These are phyloP conservation scores for Cercospora zeae-maydis DNA, from an alignment of 2,329 filamentous ascomycete genomes.

Conservation along the genomic window DNA sequence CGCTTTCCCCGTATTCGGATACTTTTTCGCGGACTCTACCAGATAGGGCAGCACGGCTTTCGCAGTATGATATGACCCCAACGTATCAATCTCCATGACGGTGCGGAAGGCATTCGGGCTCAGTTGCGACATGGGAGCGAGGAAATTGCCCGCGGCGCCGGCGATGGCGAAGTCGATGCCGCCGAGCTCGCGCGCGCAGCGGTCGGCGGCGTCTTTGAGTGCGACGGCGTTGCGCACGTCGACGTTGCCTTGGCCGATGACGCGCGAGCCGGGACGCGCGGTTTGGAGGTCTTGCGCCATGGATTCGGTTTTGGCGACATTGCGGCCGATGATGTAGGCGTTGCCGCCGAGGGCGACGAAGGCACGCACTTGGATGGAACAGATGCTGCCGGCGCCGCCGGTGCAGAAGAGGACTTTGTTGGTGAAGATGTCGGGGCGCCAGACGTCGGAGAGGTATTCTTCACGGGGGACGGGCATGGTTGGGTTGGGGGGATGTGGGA, in stretches of 20 bases:
- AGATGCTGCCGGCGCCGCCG: slow-evolving; percentile 89
- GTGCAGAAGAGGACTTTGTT: slow-evolving; percentile 93
- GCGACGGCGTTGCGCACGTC: slow-evolving; percentile 66
- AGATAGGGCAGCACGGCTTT: slow-evolving; percentile 87
- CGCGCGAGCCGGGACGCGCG: slow-evolving; percentile 72
- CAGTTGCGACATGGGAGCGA: slow-evolving; percentile 77
- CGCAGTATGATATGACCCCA: slow-evolving; percentile 91
- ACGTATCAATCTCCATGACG: slow-evolving; percentile 92
- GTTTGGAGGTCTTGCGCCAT: slow-evolving; percentile 79
- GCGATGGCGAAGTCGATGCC: slow-evolving; percentile 91
- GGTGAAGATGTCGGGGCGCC: slow-evolving; percentile 82
- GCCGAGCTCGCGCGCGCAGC: slow-evolving; percentile 77
- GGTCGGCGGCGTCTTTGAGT: slow-evolving; percentile 70
- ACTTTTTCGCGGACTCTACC: slow-evolving; percentile 64
- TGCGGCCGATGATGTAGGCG: slow-evolving; percentile 90
- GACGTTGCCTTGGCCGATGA: slow-evolving; percentile 74
- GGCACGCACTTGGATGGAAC: slow-evolving; percentile 87
- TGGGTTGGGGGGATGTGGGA: neutral
- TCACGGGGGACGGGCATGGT: slow-evolving; percentile 58
- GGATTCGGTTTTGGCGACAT: slow-evolving; percentile 77
- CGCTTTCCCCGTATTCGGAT: slow-evolving; percentile 56
- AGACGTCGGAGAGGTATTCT: slow-evolving; percentile 76
- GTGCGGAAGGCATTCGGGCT: slow-evolving; percentile 88
- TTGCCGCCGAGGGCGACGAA: slow-evolving; percentile 88
- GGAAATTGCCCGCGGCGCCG: slow-evolving; percentile 92